phyloP scores from a whole-genome alignment of 495 filamentous ascomycete species.

The Daldinia bambusicola region DNA sequence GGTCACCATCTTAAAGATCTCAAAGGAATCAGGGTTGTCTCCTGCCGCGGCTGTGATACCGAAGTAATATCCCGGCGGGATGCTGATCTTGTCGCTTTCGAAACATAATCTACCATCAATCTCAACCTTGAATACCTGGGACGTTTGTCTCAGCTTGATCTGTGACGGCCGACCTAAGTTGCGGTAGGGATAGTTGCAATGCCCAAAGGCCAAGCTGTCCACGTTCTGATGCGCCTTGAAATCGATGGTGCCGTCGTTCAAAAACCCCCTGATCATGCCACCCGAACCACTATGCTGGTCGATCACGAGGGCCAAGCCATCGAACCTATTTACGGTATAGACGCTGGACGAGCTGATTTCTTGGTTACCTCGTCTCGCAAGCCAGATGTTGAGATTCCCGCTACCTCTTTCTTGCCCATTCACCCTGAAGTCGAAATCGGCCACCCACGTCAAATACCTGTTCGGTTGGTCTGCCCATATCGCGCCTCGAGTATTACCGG shows the following conservation, averaged over 20 bases:
- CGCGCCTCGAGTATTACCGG: constrained; percentile 85
- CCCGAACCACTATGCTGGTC: constrained; percentile 87
- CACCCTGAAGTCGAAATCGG: constrained; percentile 86
- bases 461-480: constrained; percentile 79
- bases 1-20: constrained; percentile 86
- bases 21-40: constrained; percentile 93
- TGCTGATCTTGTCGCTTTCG: constrained; percentile 76
- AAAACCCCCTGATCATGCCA: constrained; percentile 86
- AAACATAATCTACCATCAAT: constrained; percentile 88
- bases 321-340: constrained; percentile 83
- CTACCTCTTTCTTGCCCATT: constrained; percentile 85
- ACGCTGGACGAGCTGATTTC: constrained; percentile 76
- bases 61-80: constrained; percentile 85
- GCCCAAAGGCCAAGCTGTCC: constrained; percentile 89
- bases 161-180: constrained; percentile 87
- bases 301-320: constrained; percentile 86
- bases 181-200: constrained; percentile 90
- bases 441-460: constrained; percentile 74
- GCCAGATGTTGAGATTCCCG: constrained; percentile 95
- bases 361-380: constrained; percentile 74
- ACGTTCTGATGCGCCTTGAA: constrained; percentile 82
- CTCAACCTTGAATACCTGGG: constrained; percentile 75
- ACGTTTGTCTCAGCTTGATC: constrained; percentile 75
- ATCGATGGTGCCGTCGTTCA: constrained; percentile 89
- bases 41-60: constrained; percentile 89